Evolutionary conservation across 2,329 filamentous ascomycete genomes (phyloP), one percentile per base, ranked within the genome.

Genomic region (Dactylella cylindrospora): DNA sequence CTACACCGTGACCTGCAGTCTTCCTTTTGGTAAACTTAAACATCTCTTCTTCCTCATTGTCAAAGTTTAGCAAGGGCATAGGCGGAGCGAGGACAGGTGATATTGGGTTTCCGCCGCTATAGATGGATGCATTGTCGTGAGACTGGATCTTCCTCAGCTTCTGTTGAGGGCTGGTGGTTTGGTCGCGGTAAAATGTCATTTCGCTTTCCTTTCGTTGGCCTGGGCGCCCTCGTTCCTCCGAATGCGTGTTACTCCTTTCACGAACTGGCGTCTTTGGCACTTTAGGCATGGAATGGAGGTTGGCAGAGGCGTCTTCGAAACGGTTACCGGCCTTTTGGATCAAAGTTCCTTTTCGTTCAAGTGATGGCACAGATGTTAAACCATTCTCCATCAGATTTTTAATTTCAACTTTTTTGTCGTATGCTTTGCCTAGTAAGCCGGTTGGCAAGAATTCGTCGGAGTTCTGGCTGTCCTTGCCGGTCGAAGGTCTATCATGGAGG

Each of bases 331-430:
- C 55, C 29, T 38, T 44, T 20, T 53, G 41, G 12, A 61, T 61
- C 22, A 61, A 35, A 8, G 47, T 40, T 10, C 35, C 55, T 49
- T 22, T 53, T 46, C 28, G 23, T 13, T 26, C 39, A 9, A 13
- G 31, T 20, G 20, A 19, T 9, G 51, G 51, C 5, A 13, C 31
- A n/a, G 43, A 33, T 29, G 47, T 43, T n/a, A 32, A n/a, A 12
- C 29, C 26, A 2, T 19, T 22, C 43, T 25, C 35, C 31, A 53
- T 9, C 6, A 26, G 23, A 15, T 53, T 61, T n/a, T 43, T 20
- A 22, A 53, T 53, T 17, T 61, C 55, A 17, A 61, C 55, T 49
- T 61, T 61, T 25, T 39, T 45, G 39, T 61, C 55, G 8, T 61
- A 61, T 19, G 33, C 29, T 19, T 52, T 52, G 3, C 55, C 55